Conservation (phyloP, 768 basidiomycete species). For the Lepiota brunneoincarnata region DNA sequence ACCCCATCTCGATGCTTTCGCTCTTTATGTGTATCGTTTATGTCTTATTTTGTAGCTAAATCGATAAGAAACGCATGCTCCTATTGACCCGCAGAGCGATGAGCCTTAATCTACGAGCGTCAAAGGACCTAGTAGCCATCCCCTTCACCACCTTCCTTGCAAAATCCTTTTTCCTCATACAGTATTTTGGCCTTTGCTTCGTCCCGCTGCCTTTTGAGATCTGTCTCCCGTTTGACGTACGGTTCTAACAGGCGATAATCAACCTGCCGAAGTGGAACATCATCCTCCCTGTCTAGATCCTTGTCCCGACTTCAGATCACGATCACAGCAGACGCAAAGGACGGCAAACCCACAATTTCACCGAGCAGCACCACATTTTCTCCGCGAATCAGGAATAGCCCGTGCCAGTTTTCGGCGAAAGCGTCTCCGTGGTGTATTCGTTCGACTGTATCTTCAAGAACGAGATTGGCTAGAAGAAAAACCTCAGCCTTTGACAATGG, state of each 20-base stretch:
- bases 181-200: slow-evolving; percentile 80
- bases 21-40: slow-evolving; percentile 10
- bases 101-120: neutral
- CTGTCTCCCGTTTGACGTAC: slow-evolving; percentile 71
- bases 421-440: slow-evolving; percentile 87
- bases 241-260: slow-evolving; percentile 69
- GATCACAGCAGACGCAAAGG: slow-evolving; percentile 1
- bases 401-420: slow-evolving; percentile 86
- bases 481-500: neutral
- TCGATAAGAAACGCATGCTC: slow-evolving; percentile 1
- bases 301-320: slow-evolving; percentile 27
- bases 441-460: slow-evolving; percentile 93
- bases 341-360: slow-evolving; percentile 75
- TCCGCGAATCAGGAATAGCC: slow-evolving; percentile 92
- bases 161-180: slow-evolving; percentile 84
- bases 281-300: slow-evolving; percentile 94
- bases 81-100: neutral
- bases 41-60: slow-evolving; percentile 12
- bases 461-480: slow-evolving; percentile 78
- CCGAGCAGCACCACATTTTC: slow-evolving; percentile 98
- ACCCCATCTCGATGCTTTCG: slow-evolving; percentile 1
- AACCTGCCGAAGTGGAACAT: slow-evolving; percentile 73
- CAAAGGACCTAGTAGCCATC: slow-evolving; percentile 75
- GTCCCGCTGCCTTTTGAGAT: slow-evolving; percentile 76
- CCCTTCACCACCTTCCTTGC: slow-evolving; percentile 93